Evolutionary conservation across 1,139 yeast genomes (phyloP).

Genomic region (Pneumocystis canis): DNA sequence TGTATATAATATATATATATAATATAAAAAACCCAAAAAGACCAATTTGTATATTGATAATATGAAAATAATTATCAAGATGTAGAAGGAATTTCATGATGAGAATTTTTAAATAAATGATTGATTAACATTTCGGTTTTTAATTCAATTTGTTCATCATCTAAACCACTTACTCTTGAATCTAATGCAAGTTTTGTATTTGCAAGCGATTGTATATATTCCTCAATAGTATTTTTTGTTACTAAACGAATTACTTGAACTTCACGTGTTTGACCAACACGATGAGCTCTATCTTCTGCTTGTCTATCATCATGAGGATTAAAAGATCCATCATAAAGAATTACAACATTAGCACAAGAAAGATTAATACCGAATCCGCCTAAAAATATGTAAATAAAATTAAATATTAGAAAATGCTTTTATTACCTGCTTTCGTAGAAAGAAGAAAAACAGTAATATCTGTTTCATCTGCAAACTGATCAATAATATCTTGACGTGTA

Average conservation of each 20-base stretch:
- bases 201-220: slow-evolving; percentile 72
- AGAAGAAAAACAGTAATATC: slow-evolving; percentile 73
- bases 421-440: slow-evolving; percentile 77
- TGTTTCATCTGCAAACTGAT: slow-evolving; percentile 62
- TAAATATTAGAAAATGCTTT: neutral
- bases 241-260: slow-evolving; percentile 72
- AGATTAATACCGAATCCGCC: slow-evolving; percentile 85
- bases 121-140: slow-evolving; percentile 34
- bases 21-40: neutral
- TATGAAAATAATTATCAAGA: neutral
- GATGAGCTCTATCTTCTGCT: slow-evolving; percentile 96
- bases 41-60: neutral
- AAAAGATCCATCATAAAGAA: slow-evolving; percentile 84
- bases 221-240: slow-evolving; percentile 66
- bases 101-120: neutral
- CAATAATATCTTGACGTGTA: slow-evolving; percentile 73
- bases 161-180: slow-evolving; percentile 42
- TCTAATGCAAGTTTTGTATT: slow-evolving; percentile 84
- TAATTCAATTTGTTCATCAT: slow-evolving; percentile 28
- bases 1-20: too few species aligned
- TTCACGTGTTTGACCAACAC: slow-evolving; percentile 88
- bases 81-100: neutral
- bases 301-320: slow-evolving; percentile 97
- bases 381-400: neutral
- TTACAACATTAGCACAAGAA: slow-evolving; percentile 86